Conservation (phyloP, 495 filamentous ascomycete species). For the Aspergillus baeticus region DNA sequence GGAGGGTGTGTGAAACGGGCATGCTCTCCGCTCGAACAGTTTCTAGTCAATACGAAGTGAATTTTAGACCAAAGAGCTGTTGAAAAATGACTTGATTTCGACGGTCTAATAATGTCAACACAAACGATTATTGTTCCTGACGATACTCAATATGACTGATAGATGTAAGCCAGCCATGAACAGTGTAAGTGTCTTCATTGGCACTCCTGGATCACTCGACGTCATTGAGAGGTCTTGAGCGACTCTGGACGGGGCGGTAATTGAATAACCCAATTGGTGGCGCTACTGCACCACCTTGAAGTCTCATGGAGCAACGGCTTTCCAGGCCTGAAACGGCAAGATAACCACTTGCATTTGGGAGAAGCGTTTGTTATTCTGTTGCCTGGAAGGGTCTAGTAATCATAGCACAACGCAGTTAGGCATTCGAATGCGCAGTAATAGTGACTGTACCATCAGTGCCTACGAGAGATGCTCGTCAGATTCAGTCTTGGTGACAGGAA, state of each 20-base stretch:
- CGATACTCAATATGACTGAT: no score
- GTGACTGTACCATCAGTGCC: background rate
- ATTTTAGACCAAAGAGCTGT: no score
- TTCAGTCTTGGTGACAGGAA: background rate
- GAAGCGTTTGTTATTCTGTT: background rate
- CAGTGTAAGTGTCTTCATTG: background rate
- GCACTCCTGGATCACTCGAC: background rate
- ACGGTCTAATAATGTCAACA: no score
- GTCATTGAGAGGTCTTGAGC: background rate
- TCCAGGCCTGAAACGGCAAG: background rate
- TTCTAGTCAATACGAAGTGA: no score
- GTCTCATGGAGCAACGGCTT: background rate
- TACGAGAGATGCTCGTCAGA: background rate
- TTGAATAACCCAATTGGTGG: constrained; percentile 10
- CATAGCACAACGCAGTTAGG: constrained; percentile 1
- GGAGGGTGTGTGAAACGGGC: no score
- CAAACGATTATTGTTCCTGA: no score
- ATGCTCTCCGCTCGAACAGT: no score
- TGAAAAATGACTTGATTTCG: no score
- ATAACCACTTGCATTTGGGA: background rate
- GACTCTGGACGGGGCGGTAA: background rate
- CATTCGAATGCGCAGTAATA: background rate
- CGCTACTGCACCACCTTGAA: background rate
- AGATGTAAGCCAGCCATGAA: no score
- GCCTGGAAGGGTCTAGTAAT: background rate